A percentile compares a stretch with the other conserved stretches of the same genome.
Conservation (phyloP, 495 filamentous ascomycete genomes). For the Penicillium angulare region DNA sequence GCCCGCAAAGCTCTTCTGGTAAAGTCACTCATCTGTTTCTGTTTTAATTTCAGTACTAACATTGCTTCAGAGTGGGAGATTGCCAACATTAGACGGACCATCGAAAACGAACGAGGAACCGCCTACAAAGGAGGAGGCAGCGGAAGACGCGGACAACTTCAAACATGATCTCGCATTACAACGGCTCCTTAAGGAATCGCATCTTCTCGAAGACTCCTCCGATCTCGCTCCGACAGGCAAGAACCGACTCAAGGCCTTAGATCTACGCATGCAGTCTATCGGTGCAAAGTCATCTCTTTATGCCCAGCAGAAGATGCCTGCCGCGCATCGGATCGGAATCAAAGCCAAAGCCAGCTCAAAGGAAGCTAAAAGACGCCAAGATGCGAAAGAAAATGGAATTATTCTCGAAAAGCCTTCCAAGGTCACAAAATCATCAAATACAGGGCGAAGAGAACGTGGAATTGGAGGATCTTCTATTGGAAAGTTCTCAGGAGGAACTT, state of each 20-base stretch:
- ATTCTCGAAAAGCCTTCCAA: conserved; percentile 72
- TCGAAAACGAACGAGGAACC: conserved; percentile 29
- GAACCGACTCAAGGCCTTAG: conserved; percentile 71
- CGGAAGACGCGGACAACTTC: conserved; percentile 60
- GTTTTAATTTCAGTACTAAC: conserved; percentile 11
- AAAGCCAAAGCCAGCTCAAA: conserved; percentile 56
- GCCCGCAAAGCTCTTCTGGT: conserved; percentile 81
- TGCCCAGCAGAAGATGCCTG: conserved; percentile 81
- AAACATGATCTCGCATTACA: conserved; percentile 94
- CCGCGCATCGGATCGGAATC: conserved; percentile 77
- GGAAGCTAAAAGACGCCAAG: conserved; percentile 68
- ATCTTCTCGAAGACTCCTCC: conserved; percentile 71
- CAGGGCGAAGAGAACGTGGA: conserved; percentile 57
- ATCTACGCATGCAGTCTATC: conserved; percentile 75
- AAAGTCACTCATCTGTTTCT: conserved; percentile 15
- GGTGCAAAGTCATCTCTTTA: conserved; percentile 75
- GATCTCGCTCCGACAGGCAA: conserved; percentile 63
- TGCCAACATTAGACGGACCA: conserved; percentile 42
- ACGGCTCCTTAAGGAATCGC: conserved; percentile 84
- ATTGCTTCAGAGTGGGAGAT: conserved; percentile 39
- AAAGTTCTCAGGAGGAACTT: conserved; percentile 72
- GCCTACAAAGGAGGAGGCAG: conserved; percentile 45
- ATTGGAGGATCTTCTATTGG: conserved; percentile 76
- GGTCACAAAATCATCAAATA: conserved; percentile 34
- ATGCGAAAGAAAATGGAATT: conserved; percentile 88